Conservation (phyloP, 2,329 filamentous ascomycete genomes). For the Cladosporium sp. region DNA sequence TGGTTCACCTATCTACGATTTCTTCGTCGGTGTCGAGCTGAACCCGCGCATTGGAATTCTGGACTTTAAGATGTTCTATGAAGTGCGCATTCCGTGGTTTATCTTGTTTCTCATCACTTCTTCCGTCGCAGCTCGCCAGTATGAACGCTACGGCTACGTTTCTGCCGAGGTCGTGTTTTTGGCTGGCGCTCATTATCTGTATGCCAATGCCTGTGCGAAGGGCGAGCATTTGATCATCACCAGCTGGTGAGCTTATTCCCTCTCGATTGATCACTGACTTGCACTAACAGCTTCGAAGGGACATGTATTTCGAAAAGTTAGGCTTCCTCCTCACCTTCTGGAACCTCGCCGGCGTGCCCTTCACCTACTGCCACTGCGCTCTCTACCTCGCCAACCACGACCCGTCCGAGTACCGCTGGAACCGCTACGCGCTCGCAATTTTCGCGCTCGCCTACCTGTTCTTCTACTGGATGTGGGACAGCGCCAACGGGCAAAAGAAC, state of each 20-base stretch:
- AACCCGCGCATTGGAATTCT: conserved; percentile 74
- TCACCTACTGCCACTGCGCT: conserved; percentile 91
- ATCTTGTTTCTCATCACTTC: conserved; percentile 76
- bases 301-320: conserved; percentile 97
- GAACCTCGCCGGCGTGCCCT: conserved; percentile 87
- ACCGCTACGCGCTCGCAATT: conserved; percentile 59
- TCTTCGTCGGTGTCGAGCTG: conserved; percentile 85
- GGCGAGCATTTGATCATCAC: conserved; percentile 87
- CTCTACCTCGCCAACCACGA: conserved; percentile 83
- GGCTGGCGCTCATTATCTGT: conserved; percentile 84
- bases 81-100: conserved; percentile 89
- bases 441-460: conserved; percentile 70
- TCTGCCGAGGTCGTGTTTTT: conserved; percentile 81
- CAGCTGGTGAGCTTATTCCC: conserved; percentile 39
- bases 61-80: conserved; percentile 94
- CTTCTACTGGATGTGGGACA: conserved; percentile 90
- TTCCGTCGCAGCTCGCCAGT: conserved; percentile 75
- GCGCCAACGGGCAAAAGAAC: conserved; percentile 90
- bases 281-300: conserved; percentile 59
- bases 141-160: conserved; percentile 80
- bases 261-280: neutral
- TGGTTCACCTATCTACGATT: conserved; percentile 74
- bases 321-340: conserved; percentile 98
- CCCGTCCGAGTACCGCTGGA: conserved; percentile 73
- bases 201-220: conserved; percentile 88